Evolutionary conservation across 2,329 filamentous ascomycete species (phyloP).

Genomic region (Aspergillus japonicus): DNA sequence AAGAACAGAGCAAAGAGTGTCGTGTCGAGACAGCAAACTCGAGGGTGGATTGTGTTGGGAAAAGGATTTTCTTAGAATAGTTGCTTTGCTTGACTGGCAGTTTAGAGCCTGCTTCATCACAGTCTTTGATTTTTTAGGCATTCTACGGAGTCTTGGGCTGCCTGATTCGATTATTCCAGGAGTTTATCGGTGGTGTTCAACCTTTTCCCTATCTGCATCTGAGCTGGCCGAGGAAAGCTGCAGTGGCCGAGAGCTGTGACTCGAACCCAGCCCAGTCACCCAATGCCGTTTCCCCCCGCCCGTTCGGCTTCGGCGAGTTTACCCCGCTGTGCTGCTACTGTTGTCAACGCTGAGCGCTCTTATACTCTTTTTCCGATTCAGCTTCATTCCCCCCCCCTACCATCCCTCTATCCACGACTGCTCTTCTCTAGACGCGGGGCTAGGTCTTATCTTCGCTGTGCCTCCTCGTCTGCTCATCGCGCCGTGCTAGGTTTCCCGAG

Average conservation of each 20-base stretch:
- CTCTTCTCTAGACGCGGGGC: conserved; percentile 17
- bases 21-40: not conserved
- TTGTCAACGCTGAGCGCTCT: conserved; percentile 14
- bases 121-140: not conserved
- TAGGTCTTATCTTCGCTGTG: conserved; percentile 18
- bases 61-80: not conserved
- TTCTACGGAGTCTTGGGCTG: not conserved
- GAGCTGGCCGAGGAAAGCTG: conserved; percentile 10
- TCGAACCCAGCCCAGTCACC: conserved; percentile 22
- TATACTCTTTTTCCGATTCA: conserved; percentile 20
- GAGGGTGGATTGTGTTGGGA: not conserved
- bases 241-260: not conserved
- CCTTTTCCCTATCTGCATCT: conserved; percentile 17
- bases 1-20: not conserved
- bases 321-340: conserved; percentile 24
- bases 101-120: not conserved
- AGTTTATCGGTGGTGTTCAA: conserved; percentile 6
- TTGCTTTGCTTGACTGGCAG: not conserved
- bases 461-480: conserved; percentile 15
- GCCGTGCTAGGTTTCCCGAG: conserved; percentile 17
- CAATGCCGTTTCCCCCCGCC: conserved; percentile 31
- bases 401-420: conserved; percentile 12
- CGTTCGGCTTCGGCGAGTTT: conserved; percentile 22
- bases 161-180: conserved; percentile 10
- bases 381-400: conserved; percentile 12